phyloP scores from a whole-genome alignment of 495 filamentous ascomycete genomes.

The Hypoxylon intermedium region DNA sequence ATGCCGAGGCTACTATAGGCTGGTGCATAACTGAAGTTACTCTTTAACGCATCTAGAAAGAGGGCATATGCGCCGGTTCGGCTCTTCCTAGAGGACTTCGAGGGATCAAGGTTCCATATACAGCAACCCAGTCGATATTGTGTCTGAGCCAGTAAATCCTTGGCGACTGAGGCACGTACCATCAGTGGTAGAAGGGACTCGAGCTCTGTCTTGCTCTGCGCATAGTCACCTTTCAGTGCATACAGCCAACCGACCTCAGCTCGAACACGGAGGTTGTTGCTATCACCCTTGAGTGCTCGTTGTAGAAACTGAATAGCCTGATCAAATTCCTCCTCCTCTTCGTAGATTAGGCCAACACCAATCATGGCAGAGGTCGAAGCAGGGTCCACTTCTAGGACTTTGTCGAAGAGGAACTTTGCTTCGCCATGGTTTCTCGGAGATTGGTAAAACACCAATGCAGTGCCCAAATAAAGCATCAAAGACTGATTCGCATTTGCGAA shows the following conservation, averaged over 20 bases:
- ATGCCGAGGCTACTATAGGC: constrained; percentile 93
- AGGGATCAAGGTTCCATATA: constrained; percentile 81
- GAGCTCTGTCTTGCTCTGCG: constrained; percentile 67
- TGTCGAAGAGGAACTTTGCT: constrained; percentile 81
- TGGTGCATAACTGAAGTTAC: constrained; percentile 87
- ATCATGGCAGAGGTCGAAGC: constrained; percentile 81
- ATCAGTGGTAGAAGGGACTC: constrained; percentile 67
- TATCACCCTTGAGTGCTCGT: constrained; percentile 73
- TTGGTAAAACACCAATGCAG: constrained; percentile 84
- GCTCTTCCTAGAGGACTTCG: constrained; percentile 72
- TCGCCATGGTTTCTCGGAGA: constrained; percentile 87
- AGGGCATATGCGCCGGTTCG: constrained; percentile 75
- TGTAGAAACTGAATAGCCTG: constrained; percentile 79
- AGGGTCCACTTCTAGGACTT: constrained; percentile 73
- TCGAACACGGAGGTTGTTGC: constrained; percentile 73
- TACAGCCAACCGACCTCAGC: constrained; percentile 90
- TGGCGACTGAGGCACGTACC: constrained; percentile 49
- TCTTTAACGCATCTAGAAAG: constrained; percentile 84
- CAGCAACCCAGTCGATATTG: constrained; percentile 89
- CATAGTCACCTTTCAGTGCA: constrained; percentile 78
- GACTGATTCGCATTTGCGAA: constrained; percentile 74
- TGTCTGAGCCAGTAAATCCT: constrained; percentile 79
- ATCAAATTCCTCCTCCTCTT: constrained; percentile 87
- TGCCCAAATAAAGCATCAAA: constrained; percentile 77
- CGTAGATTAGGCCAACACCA: constrained; percentile 86